phyloP scores from a whole-genome alignment of 1,284 basidiomycete genomes.

The Ganoderma resinaceum region DNA sequence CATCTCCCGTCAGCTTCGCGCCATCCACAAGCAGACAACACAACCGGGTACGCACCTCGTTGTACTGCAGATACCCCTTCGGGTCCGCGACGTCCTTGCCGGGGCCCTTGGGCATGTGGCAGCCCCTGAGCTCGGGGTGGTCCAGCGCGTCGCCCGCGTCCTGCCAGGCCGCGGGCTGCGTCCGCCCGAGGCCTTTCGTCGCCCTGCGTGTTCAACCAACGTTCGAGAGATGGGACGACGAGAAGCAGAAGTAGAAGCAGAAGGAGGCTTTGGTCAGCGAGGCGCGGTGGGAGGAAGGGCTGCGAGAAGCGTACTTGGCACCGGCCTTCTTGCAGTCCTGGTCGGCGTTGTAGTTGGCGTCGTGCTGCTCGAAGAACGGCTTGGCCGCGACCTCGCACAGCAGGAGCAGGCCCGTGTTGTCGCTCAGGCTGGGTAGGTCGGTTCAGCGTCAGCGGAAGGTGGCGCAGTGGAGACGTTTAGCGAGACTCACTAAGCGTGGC shows the following conservation, averaged over 20 bases:
- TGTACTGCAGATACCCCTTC: conserved; percentile 52
- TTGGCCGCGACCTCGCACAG: conserved; percentile 67
- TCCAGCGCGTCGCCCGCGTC: conserved; percentile 62
- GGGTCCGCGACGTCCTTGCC: conserved; percentile 44
- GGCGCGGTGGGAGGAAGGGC: conserved; percentile 3
- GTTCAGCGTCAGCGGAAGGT: not conserved
- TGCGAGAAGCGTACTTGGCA: conserved; percentile 37
- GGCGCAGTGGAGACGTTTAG: not conserved
- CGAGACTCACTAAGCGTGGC: conserved; percentile 53
- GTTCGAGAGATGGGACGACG: not conserved
- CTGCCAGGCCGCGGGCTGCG: conserved; percentile 63
- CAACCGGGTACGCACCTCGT: conserved; percentile 50
- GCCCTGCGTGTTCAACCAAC: conserved; percentile 41
- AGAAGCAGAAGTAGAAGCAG: no score
- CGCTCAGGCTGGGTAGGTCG: conserved; percentile 49
- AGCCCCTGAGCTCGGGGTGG: conserved; percentile 57
- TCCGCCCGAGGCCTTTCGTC: conserved; percentile 61
- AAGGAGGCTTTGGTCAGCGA: not conserved
- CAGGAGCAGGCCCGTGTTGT: conserved; percentile 58
- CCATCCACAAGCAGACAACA: not conserved
- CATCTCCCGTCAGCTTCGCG: not conserved
- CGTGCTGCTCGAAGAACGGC: conserved; percentile 57
- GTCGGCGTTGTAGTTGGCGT: conserved; percentile 60
- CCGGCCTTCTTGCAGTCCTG: conserved; percentile 51
- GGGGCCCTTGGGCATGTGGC: conserved; percentile 64